Base-by-base conservation (phyloP, 495 filamentous ascomycete genomes). In the Daldinia caldariorum region DNA sequence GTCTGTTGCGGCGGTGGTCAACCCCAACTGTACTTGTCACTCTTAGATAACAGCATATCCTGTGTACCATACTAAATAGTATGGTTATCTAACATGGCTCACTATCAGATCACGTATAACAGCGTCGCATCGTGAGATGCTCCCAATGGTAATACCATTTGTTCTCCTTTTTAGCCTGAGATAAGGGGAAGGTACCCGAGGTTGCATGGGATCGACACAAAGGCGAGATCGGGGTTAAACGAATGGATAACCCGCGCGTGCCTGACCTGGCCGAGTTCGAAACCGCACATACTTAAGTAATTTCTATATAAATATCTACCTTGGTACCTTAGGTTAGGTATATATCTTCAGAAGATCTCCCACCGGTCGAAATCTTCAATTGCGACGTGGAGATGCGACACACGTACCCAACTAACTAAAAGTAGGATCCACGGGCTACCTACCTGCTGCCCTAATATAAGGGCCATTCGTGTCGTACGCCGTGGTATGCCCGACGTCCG, bases 101-200 rank as follows among this genome's bases (percentile, higher is more conserved):
- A 34, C 31, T 20, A 31, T 59, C 20, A 43, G 39, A 22, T 35
- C n/a, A 7, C 14, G 3, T 22, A 65, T 1, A 20, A 34, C 9
- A 26, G 16, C 58, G 35, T 61, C 54, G 20, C 54, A 50, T 53
- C 14, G 35, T 22, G 39, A 18, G 31, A 14, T n/a, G 14, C 54
- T 38, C 35, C 31, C 54, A 38, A 63, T 49, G 22, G 32, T 54
- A 57, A 32, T n/a, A 59, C 39, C 38, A 63, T 60, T 45, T 20
- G 34, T 35, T 39, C 56, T 16, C 55, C 60, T 34, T 56, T 69
- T 70, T 70, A 70, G 61, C 60, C 67, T 64, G 61, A 54, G 61
- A 35, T 43, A 43, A n/a, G n/a, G 47, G 26, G 2, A 16, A 13
- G 18, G 47, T 32, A 20, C 2, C 20, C 34, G 34, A 35, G 34